phyloP scores from a whole-genome alignment of 2,329 filamentous ascomycete genomes.

The Dendryphion nanum region DNA sequence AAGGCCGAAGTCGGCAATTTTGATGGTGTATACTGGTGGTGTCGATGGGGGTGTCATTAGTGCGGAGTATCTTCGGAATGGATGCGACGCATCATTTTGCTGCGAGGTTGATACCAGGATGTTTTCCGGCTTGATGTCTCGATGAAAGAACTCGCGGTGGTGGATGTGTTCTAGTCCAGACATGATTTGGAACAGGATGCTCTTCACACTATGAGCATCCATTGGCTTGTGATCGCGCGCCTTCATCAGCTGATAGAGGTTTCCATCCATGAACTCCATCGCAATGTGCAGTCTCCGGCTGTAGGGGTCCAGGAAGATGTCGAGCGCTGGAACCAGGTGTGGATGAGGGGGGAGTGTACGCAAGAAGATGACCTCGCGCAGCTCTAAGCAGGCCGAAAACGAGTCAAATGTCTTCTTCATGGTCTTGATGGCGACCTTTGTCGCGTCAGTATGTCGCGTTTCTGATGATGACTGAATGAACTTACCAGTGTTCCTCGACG shows the following conservation, averaged over 20 bases:
- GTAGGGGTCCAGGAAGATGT: slow-evolving; percentile 96
- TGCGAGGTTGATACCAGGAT: slow-evolving; percentile 93
- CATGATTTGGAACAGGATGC: slow-evolving; percentile 96
- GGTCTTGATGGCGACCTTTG: slow-evolving; percentile 94
- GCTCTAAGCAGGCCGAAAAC: slow-evolving; percentile 82
- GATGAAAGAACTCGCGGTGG: slow-evolving; percentile 95
- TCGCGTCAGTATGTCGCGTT: slow-evolving; percentile 19
- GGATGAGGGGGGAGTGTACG: slow-evolving; percentile 82
- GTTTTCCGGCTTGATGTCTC: slow-evolving; percentile 98
- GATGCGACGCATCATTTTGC: slow-evolving; percentile 74
- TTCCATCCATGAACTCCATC: slow-evolving; percentile 99
- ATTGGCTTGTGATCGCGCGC: slow-evolving; percentile 91
- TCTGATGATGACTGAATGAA: too few relatives aligned
- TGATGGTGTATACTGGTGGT: slow-evolving; percentile 90
- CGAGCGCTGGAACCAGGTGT: slow-evolving; percentile 93
- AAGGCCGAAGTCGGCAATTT: slow-evolving; percentile 97
- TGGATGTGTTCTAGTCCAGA: slow-evolving; percentile 96
- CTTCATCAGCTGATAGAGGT: slow-evolving; percentile 99
- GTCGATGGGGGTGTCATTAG: slow-evolving; percentile 94
- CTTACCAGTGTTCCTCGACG: slow-evolving; percentile 86
- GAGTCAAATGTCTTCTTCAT: slow-evolving; percentile 99
- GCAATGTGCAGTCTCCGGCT: slow-evolving; percentile 95
- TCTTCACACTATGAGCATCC: slow-evolving; percentile 90
- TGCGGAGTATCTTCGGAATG: slow-evolving; percentile 89
- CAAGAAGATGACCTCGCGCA: slow-evolving; percentile 95